phyloP scores from a whole-genome alignment of 2,329 filamentous ascomycete genomes.

The Curvularia spicifera region DNA sequence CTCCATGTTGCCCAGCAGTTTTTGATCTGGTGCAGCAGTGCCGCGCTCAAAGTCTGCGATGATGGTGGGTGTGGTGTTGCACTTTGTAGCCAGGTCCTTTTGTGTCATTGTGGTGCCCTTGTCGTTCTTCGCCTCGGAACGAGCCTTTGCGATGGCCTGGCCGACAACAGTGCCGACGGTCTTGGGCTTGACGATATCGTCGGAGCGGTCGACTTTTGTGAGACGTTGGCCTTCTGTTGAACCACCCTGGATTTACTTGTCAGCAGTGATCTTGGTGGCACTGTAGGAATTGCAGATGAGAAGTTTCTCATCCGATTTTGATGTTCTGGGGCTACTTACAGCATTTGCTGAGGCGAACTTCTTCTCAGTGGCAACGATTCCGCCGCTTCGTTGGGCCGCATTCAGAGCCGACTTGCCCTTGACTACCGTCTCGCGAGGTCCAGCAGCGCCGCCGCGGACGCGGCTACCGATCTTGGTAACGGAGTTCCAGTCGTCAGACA shows the following conservation, averaged over 20 bases:
- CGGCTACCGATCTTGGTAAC: slow-evolving; percentile 95
- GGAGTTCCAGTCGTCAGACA: slow-evolving; percentile 84
- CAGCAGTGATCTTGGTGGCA: slow-evolving; percentile 12
- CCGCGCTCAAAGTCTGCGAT: slow-evolving; percentile 88
- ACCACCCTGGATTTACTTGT: slow-evolving; percentile 38
- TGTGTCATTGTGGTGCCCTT: slow-evolving; percentile 78
- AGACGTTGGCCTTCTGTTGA: slow-evolving; percentile 84
- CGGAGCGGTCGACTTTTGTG: slow-evolving; percentile 95
- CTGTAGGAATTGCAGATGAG: slow-evolving; percentile 2
- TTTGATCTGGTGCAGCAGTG: slow-evolving; percentile 79
- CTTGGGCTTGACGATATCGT: slow-evolving; percentile 98
- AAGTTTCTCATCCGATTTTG: not conserved
- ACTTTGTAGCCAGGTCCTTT: slow-evolving; percentile 83
- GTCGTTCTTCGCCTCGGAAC: slow-evolving; percentile 83
- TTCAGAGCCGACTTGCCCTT: slow-evolving; percentile 85
- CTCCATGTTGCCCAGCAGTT: slow-evolving; percentile 79
- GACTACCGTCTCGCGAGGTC: slow-evolving; percentile 83
- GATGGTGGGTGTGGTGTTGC: slow-evolving; percentile 81
- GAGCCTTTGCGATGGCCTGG: slow-evolving; percentile 79
- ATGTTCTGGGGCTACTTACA: slow-evolving; percentile 61
- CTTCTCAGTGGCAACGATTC: slow-evolving; percentile 86
- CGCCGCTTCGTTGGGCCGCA: slow-evolving; percentile 82
- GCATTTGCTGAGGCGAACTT: slow-evolving; percentile 80
- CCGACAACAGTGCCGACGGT: slow-evolving; percentile 79
- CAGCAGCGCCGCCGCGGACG: slow-evolving; percentile 69